phyloP scores from a whole-genome alignment of 345 rosid genomes.

The Excoecaria cochinchinensis region DNA sequence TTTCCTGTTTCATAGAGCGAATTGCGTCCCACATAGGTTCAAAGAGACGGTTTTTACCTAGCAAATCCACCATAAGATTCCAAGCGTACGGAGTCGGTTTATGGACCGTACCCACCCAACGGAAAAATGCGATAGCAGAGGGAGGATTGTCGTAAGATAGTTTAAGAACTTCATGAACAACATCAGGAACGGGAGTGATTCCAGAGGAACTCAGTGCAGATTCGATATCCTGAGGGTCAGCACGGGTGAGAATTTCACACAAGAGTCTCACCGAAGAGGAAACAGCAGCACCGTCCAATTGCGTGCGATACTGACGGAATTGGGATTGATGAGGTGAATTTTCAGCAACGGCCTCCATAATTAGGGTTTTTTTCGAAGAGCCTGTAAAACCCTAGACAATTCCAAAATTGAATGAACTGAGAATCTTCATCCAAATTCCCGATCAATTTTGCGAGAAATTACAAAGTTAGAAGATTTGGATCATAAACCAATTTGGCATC shows the following conservation, averaged over 20 bases:
- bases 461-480: too few species aligned
- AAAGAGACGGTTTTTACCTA: constrained; percentile 47
- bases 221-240: constrained; percentile 37
- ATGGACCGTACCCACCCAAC: constrained; percentile 42
- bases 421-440: neutral
- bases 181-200: constrained; percentile 32
- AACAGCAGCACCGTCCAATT: constrained; percentile 12
- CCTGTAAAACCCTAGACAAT: neutral
- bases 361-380: neutral
- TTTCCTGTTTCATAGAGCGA: constrained; percentile 50
- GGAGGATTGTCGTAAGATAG: constrained; percentile 39
- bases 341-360: neutral
- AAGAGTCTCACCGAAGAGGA: constrained; percentile 34
- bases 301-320: neutral
- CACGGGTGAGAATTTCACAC: constrained; percentile 34
- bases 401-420: too few species aligned
- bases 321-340: neutral
- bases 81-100: constrained; percentile 40
- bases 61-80: constrained; percentile 61
- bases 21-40: constrained; percentile 65
- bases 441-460: neutral
- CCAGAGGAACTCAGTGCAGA: constrained; percentile 36
- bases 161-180: constrained; percentile 45
- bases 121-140: constrained; percentile 47
- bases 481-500: too few species aligned